Evolutionary conservation across 2,329 filamentous ascomycete species (phyloP), one percentile per base, ranked within the genome.

Genomic region (Chaetomiaceae sp.): DNA sequence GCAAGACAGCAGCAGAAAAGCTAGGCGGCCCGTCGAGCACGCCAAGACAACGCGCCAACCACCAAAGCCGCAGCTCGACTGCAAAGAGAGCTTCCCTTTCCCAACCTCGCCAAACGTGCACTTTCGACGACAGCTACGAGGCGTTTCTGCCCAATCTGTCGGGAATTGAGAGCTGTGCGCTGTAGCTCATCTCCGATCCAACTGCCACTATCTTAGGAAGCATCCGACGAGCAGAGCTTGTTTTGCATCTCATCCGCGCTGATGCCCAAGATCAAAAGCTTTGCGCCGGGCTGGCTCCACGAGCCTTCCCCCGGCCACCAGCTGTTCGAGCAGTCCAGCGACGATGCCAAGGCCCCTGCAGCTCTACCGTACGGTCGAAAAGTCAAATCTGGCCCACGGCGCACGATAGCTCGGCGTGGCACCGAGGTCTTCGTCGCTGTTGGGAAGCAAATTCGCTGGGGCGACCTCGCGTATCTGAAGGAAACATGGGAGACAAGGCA

Each of bases 371-470:
- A 70, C 47, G 56, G 62, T 14, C 73, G 68, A 62, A 69, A 69
- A 55, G 43, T 63, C 2, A 58, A 64, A 17, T 60, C 63, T 1
- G 77, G 79, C 15, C 77, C 80, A 9, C 71, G 74, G 47, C 68
- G 79, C 53, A 89, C 82, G 0, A 83, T 97, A 58, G 90, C 89
- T 9, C 81, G 79, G 40, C 76, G 91, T 49, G 89, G 86, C 14
- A 88, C 86, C 1, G 90, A 98, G 60, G 72, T 97, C 9, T 97
- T 97, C 62, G 82, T 88, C 11, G 90, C 89, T 17, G 83, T 86
- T 33, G 90, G 90, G 39, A 90, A 85, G 58, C 88, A 97, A 65
- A 85, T 98, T 51, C 78, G 90, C 64, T 98, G 93, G 89, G 84
- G 86, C 9, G 88, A 95, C 66, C 69, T 98, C 45, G 79, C 81